Evolutionary conservation across 2,329 filamentous ascomycete species (phyloP).

Genomic region (Nemania diffusa): DNA sequence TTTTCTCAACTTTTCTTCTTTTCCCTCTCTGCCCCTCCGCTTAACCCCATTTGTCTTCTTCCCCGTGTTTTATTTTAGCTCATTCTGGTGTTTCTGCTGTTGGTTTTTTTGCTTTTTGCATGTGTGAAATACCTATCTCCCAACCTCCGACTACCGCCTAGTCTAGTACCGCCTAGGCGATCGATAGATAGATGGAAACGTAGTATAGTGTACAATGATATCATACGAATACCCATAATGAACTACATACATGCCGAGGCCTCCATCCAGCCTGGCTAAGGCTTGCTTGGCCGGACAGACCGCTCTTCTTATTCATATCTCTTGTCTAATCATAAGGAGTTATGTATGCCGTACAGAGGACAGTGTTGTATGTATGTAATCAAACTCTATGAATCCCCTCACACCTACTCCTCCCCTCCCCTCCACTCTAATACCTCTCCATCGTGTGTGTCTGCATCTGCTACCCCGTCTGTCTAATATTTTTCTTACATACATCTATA

Average conservation of each 20-base stretch:
- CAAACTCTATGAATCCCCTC: not conserved
- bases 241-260: constrained; percentile 26
- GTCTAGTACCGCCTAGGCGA: not conserved
- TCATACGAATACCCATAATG: constrained; percentile 20
- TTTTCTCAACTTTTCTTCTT: not conserved
- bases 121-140: not conserved
- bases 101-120: not conserved
- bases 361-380: not conserved
- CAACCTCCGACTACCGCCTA: not conserved
- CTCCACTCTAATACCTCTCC: not conserved
- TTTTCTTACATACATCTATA: constrained; percentile 9
- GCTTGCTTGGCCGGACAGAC: constrained; percentile 22
- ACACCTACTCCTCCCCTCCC: not conserved
- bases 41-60: not conserved
- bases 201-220: constrained; percentile 11
- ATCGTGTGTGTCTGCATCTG: constrained; percentile 25
- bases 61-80: constrained; percentile 3
- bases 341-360: not conserved
- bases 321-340: not conserved
- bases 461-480: constrained; percentile 7
- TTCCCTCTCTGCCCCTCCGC: not conserved
- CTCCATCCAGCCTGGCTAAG: constrained; percentile 15
- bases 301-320: constrained; percentile 18
- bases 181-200: not conserved
- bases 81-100: not conserved